Evolutionary conservation across 140 eudicot genomes (phyloP), one percentile per base, ranked within the genome.

Genomic region (Oenanthe javanica): DNA sequence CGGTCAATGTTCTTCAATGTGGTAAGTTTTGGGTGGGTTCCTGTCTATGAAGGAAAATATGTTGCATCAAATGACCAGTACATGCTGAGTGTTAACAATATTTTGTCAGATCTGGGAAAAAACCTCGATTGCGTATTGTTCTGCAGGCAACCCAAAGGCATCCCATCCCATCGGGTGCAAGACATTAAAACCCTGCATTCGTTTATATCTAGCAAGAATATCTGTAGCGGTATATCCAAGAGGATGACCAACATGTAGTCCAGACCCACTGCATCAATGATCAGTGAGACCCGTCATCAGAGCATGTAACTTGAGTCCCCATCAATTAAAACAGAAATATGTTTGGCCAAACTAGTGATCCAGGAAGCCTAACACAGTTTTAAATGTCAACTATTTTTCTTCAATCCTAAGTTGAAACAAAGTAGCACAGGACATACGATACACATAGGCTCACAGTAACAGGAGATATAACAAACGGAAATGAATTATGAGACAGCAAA

Each of bases 141-240:
- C 99, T 8, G 97, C 99, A 79, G 99, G 99, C 77, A 95, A 86
- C 74, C 99, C 99, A 79, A 95, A 95, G 49, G 97, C 99, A 84
- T 95, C 99, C 99, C 99, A 95, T 75, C 99, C 99, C 99, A 95
- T 95, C 46, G 99, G 99, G 83, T 95, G 99, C 83, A 95, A 83
- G 76, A 92, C 99, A 81, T 95, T 95, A 87, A 84, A 95, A 23
- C 97, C 99, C 84, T 92, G 97, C 99, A 95, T 95, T 57, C 99
- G 87, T 87, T 88, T 95, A 77, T 87, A 91, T 80, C 99, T 89
- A 76, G 97, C 97, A 85, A 95, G 93, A 85, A 95, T 95, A 82
- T 95, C 99, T 0, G 99, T 95, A 10, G 99, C 99, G 14, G 99
- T 95, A 83, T 95, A 95, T 84, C 99, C 99, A 83, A 95, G 99